phyloP scores from a whole-genome alignment of 768 basidiomycete genomes.

The Pleurotus platypus region DNA sequence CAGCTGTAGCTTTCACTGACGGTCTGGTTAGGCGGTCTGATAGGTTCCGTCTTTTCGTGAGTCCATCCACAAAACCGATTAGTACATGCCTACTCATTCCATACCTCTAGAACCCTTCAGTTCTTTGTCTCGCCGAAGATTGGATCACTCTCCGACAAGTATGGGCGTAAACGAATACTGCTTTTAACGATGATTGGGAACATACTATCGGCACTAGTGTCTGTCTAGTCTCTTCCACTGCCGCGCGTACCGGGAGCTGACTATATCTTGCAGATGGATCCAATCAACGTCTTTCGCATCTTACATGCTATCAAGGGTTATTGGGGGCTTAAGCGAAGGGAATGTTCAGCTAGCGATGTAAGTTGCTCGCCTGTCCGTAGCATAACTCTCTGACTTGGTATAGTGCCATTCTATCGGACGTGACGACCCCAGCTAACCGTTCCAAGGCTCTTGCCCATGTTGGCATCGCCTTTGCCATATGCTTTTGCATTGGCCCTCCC shows the following conservation, averaged over 20 bases:
- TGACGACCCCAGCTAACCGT: conserved; percentile 76
- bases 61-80: conserved; percentile 24
- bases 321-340: conserved; percentile 94
- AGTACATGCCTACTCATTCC: conserved; percentile 25
- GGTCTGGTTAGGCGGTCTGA: conserved; percentile 64
- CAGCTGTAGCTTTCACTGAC: neutral
- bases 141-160: conserved; percentile 82
- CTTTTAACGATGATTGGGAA: conserved; percentile 91
- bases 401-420: conserved; percentile 92
- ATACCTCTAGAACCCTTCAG: conserved; percentile 61
- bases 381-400: conserved; percentile 3
- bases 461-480: conserved; percentile 94
- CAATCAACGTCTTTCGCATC: conserved; percentile 87
- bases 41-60: conserved; percentile 93
- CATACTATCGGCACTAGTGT: conserved; percentile 85
- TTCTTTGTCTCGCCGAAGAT: conserved; percentile 82
- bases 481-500: conserved; percentile 87
- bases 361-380: conserved; percentile 23
- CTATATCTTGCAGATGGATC: conserved; percentile 61
- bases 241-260: neutral
- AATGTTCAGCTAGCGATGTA: conserved; percentile 96
- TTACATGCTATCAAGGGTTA: conserved; percentile 84
- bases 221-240: conserved; percentile 24
- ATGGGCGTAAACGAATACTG: conserved; percentile 83
- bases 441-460: conserved; percentile 87